Evolutionary conservation across 2,329 filamentous ascomycete species (phyloP).

Genomic region (Hymenoscyphus infarciens): DNA sequence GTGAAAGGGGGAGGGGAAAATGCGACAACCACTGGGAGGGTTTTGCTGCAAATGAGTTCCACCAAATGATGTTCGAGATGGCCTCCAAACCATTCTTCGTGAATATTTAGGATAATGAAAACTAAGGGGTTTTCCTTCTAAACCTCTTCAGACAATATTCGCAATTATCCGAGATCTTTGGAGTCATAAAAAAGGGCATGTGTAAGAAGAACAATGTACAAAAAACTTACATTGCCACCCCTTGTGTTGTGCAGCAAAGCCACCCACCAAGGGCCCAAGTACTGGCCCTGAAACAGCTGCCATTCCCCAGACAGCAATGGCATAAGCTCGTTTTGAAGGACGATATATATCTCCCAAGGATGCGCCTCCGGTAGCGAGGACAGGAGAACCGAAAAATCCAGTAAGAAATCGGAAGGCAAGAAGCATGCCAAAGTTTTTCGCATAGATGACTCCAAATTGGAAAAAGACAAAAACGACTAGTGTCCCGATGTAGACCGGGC

Average conservation of each 20-base stretch:
- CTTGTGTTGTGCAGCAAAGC: constrained; percentile 52
- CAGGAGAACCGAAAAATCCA: constrained; percentile 10
- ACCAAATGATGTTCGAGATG: no score
- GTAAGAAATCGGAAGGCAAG: constrained; percentile 28
- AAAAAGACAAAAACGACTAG: constrained; percentile 54
- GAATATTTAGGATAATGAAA: no score
- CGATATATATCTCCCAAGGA: constrained; percentile 43
- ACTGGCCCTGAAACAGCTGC: constrained; percentile 2
- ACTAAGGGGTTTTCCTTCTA: no score
- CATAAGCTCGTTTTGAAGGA: constrained; percentile 5
- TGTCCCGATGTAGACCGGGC: constrained; percentile 62
- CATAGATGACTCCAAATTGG: constrained; percentile 36
- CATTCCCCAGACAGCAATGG: constrained; percentile 2
- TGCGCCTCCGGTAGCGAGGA: constrained; percentile 46
- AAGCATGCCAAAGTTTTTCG: constrained; percentile 46
- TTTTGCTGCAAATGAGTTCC: no score
- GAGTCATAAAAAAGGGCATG: neutral
- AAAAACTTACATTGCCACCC: constrained; percentile 47
- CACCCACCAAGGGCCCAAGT: constrained; percentile 45
- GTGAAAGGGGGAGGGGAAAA: neutral
- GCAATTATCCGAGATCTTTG: neutral
- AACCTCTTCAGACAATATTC: no score
- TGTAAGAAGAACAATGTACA: neutral
- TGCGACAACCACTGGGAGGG: neutral
- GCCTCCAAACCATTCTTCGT: no score